These are phyloP conservation scores for Ascosphaera pollenicola DNA, from an alignment of 2,329 filamentous ascomycete species.

Conservation along the genomic window DNA sequence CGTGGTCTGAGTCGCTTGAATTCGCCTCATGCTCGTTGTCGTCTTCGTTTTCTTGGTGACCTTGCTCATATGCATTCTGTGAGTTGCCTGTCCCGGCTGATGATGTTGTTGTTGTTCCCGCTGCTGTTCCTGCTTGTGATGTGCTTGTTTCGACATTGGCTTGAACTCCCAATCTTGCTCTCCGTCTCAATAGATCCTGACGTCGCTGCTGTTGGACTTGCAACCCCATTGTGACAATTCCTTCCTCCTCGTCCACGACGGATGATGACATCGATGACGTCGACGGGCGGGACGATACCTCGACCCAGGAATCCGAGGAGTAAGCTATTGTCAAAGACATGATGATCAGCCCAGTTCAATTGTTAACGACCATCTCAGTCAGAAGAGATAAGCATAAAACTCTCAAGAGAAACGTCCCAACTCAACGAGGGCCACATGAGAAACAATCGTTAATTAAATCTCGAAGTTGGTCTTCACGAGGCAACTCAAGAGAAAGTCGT, in stretches of 20 bases:
- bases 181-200: constrained; percentile 8
- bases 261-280: constrained; percentile 74
- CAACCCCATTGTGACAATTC: constrained; percentile 77
- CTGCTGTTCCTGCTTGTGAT: background rate
- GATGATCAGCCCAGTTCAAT: constrained; percentile 1
- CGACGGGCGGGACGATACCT: constrained; percentile 78
- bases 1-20: constrained; percentile 41
- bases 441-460: background rate
- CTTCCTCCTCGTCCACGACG: constrained; percentile 35
- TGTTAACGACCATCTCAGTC: background rate
- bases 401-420: background rate
- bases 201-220: constrained; percentile 45
- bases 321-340: constrained; percentile 23
- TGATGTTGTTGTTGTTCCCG: background rate
- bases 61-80: constrained; percentile 65
- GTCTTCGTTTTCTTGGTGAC: background rate
- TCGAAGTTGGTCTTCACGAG: background rate
- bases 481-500: background rate
- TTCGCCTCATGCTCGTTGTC: constrained; percentile 77
- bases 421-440: background rate
- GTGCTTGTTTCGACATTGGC: background rate
- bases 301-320: constrained; percentile 77
- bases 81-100: constrained; percentile 34
- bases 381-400: constrained; percentile 1
- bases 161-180: background rate